A percentile compares a stretch with the other conserved stretches of the same genome.
These are phyloP conservation scores for Entomortierella chlamydospora DNA, from an alignment of 192 early-diverging fungal species.

Conservation along the genomic window DNA sequence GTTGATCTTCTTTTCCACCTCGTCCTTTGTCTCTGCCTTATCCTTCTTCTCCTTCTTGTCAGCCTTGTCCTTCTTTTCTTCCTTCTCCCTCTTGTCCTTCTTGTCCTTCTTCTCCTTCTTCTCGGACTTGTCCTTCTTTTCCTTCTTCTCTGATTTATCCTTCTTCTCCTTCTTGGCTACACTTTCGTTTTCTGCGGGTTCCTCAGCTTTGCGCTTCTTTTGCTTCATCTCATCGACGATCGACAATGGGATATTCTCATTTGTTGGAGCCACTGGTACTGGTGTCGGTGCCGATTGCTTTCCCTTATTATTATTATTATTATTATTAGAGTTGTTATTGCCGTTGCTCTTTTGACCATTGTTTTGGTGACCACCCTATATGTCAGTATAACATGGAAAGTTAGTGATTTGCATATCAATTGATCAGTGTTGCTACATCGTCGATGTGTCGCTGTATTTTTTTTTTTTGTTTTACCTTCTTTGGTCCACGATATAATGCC, in stretches of 20 bases:
- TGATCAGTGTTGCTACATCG: too few relatives aligned
- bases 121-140: slow-evolving; percentile 27
- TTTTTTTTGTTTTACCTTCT: too few relatives aligned
- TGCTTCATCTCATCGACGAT: slow-evolving; percentile 58
- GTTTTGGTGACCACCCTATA: slow-evolving; percentile 49
- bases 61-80: slow-evolving; percentile 41
- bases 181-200: slow-evolving; percentile 29
- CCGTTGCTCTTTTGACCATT: slow-evolving; percentile 46
- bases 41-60: slow-evolving; percentile 27
- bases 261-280: slow-evolving; percentile 3
- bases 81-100: slow-evolving; percentile 31
- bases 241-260: slow-evolving; percentile 38
- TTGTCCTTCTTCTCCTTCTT: slow-evolving; percentile 29
- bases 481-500: slow-evolving; percentile 78
- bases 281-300: slow-evolving; percentile 1
- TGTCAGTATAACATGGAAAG: too few relatives aligned
- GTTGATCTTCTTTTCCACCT: slow-evolving; percentile 18
- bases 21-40: slow-evolving; percentile 21
- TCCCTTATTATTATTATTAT: slow-evolving; percentile 6
- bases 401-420: too few relatives aligned
- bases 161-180: slow-evolving; percentile 36
- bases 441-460: too few relatives aligned
- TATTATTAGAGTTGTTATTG: slow-evolving; percentile 31
- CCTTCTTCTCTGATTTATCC: slow-evolving; percentile 35
- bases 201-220: slow-evolving; percentile 53